Base-by-base conservation (phyloP, 2,329 filamentous ascomycete genomes). In the Scytalidium sp. region DNA sequence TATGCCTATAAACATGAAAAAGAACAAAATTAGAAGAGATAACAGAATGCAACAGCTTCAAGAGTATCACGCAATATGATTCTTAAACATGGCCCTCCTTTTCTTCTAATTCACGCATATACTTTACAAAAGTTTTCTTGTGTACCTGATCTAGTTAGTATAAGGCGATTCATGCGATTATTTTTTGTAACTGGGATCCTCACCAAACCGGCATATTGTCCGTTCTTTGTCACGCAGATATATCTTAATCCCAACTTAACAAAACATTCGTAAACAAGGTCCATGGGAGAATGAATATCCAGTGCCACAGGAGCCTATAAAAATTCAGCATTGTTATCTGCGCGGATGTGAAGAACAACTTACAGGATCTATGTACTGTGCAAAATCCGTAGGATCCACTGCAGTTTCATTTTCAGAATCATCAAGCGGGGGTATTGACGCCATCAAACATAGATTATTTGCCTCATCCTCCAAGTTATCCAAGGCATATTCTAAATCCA, bases 41-140 rank as follows among this genome's bases (percentile, higher is more conserved):
- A n/a, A n/a, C n/a, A n/a, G n/a, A n/a, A n/a, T n/a, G n/a, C n/a
- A n/a, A 36, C 5, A 36, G 32, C 17, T 4, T 15, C 15, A 15
- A 36, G 13, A 15, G 5, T n/a, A n/a, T 36, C 25, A n/a, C 32
- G 13, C 6, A n/a, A 36, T 6, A n/a, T 9, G 17, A 4, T 36
- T 10, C 32, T 19, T 27, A 47, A 39, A 15, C 25, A 27, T 59
- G 54, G 13, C 55, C 58, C 29, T 62, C 60, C n/a, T 56, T 55
- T 42, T 86, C 78, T 64, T 94, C 88, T 42, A 92, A 72, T 63
- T 95, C 87, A 58, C 92, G 90, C 69, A 96, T 87, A 65, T 96
- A 97, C 68, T 90, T 92, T 52, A 96, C 93, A 73, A 99, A 97
- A 3, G 84, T 86, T 75, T 99, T 99, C 75, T 97, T 97, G 70